Base-by-base conservation (phyloP, 2,329 filamentous ascomycete genomes). In the Lasiodiplodia citricola region DNA sequence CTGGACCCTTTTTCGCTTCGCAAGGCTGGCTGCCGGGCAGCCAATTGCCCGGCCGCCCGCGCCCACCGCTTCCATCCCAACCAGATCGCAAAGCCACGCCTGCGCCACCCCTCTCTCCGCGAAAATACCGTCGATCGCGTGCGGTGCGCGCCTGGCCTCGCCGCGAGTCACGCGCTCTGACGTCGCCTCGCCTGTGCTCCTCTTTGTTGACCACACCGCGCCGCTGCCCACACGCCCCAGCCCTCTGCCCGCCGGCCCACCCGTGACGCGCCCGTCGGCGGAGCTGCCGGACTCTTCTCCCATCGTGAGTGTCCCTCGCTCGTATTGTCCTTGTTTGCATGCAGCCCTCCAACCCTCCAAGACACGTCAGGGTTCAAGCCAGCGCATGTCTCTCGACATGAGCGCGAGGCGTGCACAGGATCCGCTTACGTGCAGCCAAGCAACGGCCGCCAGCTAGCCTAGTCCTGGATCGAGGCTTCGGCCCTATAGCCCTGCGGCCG, bases 91-190 rank as follows among this genome's bases (percentile, higher is more conserved):
- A 28, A 56, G 54, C 25, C 54, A 31, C 25, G 14, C 55, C 57
- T 37, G 37, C 37, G 55, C 35, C 35, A 63, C 38, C 5, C 38
- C 25, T 25, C 58, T 63, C 47, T 64, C 60, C 60, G 60, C 60
- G 44, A 52, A 64, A 52, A 37, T 28, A 38, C 58, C 58, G 58
- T 28, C 28, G 58, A 63, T 63, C 58, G 25, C 58, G 16, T 16
- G 57, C 58, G 23, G 41, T n/a, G 41, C 41, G 41, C 41, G 41
- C 41, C 41, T 8, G 41, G 44, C 18, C 44, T 21, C 44, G 21
- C 8, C 44, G 41, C 56, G 58, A 52, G 60, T 64, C 60, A 52
- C 60, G 25, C 60, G 60, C 60, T 37, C 44, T 64, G 60, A 52
- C 60, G 60, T 64, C 60, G 60, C 16, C 28, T 35, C 58, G 41